phyloP scores from a whole-genome alignment of 768 basidiomycete species.

The Phallus indusiatus region DNA sequence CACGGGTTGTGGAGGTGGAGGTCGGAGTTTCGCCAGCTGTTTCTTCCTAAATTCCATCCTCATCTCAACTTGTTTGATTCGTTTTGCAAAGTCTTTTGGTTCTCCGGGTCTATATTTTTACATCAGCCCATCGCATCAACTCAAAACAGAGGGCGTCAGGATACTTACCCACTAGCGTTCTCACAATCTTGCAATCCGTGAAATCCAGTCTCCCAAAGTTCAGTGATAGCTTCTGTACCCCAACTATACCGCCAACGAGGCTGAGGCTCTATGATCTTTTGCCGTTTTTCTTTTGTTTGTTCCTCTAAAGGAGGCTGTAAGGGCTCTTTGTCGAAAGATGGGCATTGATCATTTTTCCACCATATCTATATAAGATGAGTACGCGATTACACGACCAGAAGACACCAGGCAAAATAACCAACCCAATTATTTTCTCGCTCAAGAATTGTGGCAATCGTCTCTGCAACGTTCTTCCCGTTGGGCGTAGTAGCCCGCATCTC shows the following conservation, averaged over 20 bases:
- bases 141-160: not conserved
- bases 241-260: constrained; percentile 54
- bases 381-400: not conserved
- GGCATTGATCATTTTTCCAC: constrained; percentile 47
- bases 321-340: constrained; percentile 68
- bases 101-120: not conserved
- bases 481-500: constrained; percentile 68
- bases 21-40: constrained; percentile 21
- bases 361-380: not conserved
- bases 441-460: constrained; percentile 61
- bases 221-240: constrained; percentile 64
- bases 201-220: constrained; percentile 81
- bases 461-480: constrained; percentile 66
- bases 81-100: constrained; percentile 6
- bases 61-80: constrained; percentile 33
- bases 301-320: constrained; percentile 47
- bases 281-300: constrained; percentile 43
- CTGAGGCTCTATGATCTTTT: constrained; percentile 47
- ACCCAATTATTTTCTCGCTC: constrained; percentile 84
- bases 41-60: constrained; percentile 46
- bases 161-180: constrained; percentile 52
- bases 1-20: not conserved
- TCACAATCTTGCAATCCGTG: constrained; percentile 52
- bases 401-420: not conserved
- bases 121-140: not conserved